Evolutionary conservation across 2,329 filamentous ascomycete genomes (phyloP).

Genomic region (Penicillium sp.): DNA sequence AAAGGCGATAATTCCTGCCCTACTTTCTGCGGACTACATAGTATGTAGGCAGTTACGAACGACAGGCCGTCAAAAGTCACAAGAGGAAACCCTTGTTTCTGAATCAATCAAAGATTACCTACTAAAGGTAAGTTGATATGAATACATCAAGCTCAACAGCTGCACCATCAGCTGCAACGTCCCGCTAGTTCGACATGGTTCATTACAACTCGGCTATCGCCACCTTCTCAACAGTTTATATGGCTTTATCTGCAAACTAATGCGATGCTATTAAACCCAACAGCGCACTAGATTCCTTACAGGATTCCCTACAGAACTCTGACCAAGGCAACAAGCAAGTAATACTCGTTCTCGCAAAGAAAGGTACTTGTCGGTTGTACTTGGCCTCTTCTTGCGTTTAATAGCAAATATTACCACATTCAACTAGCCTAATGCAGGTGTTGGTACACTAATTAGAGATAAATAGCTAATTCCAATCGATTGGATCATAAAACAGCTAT

Average conservation of each 20-base stretch:
- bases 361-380: not conserved
- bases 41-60: too few species aligned
- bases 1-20: too few species aligned
- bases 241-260: too few species aligned
- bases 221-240: too few species aligned
- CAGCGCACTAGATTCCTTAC: too few species aligned
- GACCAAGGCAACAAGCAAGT: not conserved
- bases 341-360: not conserved
- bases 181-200: not conserved
- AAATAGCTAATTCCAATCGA: not conserved
- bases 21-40: too few species aligned
- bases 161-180: not conserved
- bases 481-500: not conserved
- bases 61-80: too few species aligned
- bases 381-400: not conserved
- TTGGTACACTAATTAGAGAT: not conserved
- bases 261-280: too few species aligned
- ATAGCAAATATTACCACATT: not conserved
- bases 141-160: not conserved
- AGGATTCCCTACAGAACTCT: too few species aligned
- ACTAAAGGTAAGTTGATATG: too few species aligned
- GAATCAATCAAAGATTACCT: too few species aligned
- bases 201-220: not conserved
- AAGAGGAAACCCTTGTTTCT: too few species aligned
- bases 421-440: not conserved